A percentile compares a stretch with the other conserved stretches of the same genome.
phyloP scores from a whole-genome alignment of 2,329 filamentous ascomycete species.

The Fusarium albosuccineum region DNA sequence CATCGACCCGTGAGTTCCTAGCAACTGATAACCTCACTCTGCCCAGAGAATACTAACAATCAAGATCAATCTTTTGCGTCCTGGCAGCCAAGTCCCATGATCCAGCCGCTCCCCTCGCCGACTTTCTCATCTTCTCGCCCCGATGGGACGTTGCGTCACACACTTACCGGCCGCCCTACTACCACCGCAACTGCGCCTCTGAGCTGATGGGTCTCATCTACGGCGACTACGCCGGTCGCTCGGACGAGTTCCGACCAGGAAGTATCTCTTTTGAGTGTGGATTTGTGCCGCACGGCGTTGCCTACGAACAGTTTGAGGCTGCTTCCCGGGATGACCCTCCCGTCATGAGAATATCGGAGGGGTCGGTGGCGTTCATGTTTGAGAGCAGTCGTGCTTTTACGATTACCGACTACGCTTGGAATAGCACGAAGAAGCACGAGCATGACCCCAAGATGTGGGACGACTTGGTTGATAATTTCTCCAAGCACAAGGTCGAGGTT shows the following conservation, averaged over 20 bases:
- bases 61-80: conserved; percentile 70
- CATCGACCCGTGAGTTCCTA: conserved; percentile 63
- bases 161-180: conserved; percentile 75
- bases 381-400: conserved; percentile 28
- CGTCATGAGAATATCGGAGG: conserved; percentile 17
- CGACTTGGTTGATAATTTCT: conserved; percentile 27
- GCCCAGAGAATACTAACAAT: too few species aligned
- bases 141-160: conserved; percentile 72
- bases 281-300: conserved; percentile 34
- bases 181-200: conserved; percentile 71
- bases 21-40: too few species aligned
- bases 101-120: conserved; percentile 67
- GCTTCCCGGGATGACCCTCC: conserved; percentile 22
- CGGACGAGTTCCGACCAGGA: conserved; percentile 31
- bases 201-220: conserved; percentile 68
- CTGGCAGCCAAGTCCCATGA: conserved; percentile 69
- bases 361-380: conserved; percentile 27
- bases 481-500: conserved; percentile 24
- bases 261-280: conserved; percentile 34
- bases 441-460: conserved; percentile 34
- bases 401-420: conserved; percentile 28
- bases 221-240: conserved; percentile 48
- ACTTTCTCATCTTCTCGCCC: conserved; percentile 77
- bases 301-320: conserved; percentile 27
- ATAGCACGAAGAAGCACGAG: conserved; percentile 19